Base-by-base conservation (phyloP, 352 stramenopile genomes). In the Pythium biforme region DNA sequence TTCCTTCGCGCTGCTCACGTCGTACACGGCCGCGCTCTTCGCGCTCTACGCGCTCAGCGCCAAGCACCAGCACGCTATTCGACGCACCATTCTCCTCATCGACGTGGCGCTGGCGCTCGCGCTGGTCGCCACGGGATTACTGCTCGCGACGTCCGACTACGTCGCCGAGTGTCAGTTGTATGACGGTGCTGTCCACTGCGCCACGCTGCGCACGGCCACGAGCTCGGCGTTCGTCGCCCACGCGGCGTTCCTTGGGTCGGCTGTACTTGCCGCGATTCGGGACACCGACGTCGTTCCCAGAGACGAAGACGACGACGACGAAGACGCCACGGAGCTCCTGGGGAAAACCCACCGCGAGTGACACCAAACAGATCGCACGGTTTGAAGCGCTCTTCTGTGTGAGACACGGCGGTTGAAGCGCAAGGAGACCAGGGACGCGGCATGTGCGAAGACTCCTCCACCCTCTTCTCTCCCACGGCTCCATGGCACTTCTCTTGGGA, bases 11-110 rank as follows among this genome's bases (percentile, higher is more conserved):
- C 72, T 86, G 48, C 64, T 89, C 22, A 75, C 81, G 67, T 64
- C 73, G 20, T 88, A 88, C 66, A 76, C 76, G 0, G 52, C 70
- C 4, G 74, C 83, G 75, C 53, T 90, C 19, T 86, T 83, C 60
- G 70, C 53, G 7, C 53, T 87, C 46, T 53, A 25, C 23, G 25
- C 27, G 12, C 25, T 43, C 6, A 27, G 27, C 50, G 19, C 50
- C 17, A 19, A 17, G 9, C 9, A 14, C 5, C 34, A 9, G 34
- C 34, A 4, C 6, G 34, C 34, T 3, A 3, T 40, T 2, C 34
- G 8, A 17, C 41, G 41, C 22, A 17, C 34, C 9, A 8, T 27
- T 8, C 41, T 49, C 9, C 19, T 26, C 5, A 27, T 68, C 6
- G 77, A 89, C 62, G 67, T 45, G 0, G n/a, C 69, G 25, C 29